phyloP scores from a whole-genome alignment of 345 rosid genomes.

The Eucalyptus regnans region DNA sequence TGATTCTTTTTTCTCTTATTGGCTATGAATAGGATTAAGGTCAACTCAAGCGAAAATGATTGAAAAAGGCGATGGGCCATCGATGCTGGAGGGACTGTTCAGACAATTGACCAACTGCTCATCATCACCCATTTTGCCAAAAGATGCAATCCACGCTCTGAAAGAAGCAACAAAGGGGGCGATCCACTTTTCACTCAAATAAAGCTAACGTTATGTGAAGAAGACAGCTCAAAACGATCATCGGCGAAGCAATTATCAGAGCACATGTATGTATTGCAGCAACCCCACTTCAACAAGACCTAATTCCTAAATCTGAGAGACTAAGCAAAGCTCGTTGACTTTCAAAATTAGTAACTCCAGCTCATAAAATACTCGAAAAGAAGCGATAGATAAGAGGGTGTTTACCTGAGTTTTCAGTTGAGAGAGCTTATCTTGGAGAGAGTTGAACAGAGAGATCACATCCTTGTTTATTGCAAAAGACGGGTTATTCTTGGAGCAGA shows the following conservation, averaged over 20 bases:
- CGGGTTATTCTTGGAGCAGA: slow-evolving; percentile 12
- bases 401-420: slow-evolving; percentile 21
- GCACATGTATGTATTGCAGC: background rate
- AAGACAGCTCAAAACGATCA: background rate
- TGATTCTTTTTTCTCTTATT: no score
- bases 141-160: background rate
- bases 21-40: no score
- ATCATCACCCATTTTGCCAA: background rate
- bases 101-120: background rate
- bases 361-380: background rate
- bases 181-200: background rate
- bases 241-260: background rate
- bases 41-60: background rate
- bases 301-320: no score
- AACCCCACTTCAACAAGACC: background rate
- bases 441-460: slow-evolving; percentile 24
- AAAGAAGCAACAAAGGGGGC: background rate
- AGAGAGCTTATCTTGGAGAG: slow-evolving; percentile 7
- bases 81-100: background rate
- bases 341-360: background rate
- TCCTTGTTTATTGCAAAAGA: slow-evolving; percentile 23
- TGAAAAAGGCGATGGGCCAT: background rate
- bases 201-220: background rate
- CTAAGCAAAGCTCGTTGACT: background rate
- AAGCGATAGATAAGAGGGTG: background rate